A percentile compares a stretch with the other conserved stretches of the same genome.
phyloP scores from a whole-genome alignment of 1,139 yeast genomes.

The Debaryomyces psychrophilus region DNA sequence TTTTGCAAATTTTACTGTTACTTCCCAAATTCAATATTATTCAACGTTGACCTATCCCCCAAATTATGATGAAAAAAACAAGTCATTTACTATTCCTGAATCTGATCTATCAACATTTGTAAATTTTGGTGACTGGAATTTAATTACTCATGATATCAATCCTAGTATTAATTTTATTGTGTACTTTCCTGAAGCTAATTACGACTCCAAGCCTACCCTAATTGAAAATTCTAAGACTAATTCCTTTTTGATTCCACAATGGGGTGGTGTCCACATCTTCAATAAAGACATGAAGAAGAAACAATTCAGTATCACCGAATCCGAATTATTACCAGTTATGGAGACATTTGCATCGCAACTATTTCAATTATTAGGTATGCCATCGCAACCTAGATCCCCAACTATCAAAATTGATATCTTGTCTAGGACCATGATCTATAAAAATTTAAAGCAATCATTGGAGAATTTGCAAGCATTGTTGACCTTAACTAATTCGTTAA shows the following conservation, averaged over 20 bases:
- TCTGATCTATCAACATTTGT: conserved; percentile 68
- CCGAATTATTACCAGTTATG: conserved; percentile 59
- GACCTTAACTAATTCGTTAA: conserved; percentile 66
- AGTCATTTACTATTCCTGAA: conserved; percentile 40
- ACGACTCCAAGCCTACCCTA: conserved; percentile 44
- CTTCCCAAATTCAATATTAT: conserved; percentile 78
- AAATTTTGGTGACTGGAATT: conserved; percentile 78
- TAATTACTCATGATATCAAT: conserved; percentile 55
- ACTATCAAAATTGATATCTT: conserved; percentile 65
- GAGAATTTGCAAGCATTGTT: conserved; percentile 71
- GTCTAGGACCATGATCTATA: conserved; percentile 57
- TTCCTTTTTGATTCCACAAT: conserved; percentile 83
- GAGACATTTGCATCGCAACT: conserved; percentile 77
- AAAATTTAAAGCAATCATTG: conserved; percentile 52
- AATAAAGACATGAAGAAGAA: conserved; percentile 42
- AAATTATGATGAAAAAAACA: conserved; percentile 25
- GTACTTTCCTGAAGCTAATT: conserved; percentile 57
- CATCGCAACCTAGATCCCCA: conserved; percentile 56
- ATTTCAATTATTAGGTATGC: conserved; percentile 71
- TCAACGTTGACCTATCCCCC: conserved; percentile 43
- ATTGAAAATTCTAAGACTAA: conserved; percentile 56
- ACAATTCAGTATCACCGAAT: conserved; percentile 32
- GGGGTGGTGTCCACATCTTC: conserved; percentile 74
- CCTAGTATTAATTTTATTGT: conserved; percentile 73
- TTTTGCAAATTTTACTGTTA: conserved; percentile 72